Evolutionary conservation across 176 grass and related monocot genomes (phyloP), one percentile per base, ranked within the genome.

Genomic region (Juncus effusus): DNA sequence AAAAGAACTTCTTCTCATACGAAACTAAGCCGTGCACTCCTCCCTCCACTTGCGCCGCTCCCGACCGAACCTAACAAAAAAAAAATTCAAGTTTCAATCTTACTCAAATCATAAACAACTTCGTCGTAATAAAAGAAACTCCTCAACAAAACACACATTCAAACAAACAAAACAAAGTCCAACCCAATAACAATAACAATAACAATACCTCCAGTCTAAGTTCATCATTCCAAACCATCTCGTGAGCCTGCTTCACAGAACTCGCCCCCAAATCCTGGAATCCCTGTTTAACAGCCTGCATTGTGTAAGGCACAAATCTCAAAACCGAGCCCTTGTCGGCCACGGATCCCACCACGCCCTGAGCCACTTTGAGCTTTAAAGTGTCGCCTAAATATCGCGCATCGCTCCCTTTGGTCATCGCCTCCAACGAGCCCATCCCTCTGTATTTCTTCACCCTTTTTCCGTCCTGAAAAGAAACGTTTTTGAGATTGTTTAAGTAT

Each of bases 221-320:
- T 10, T 84, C 73, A 1, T 99, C 83, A 6, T 67, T 79, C 44
- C 47, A 49, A 71, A 99, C 59, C 40, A 99, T 83, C 74, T 93
- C 79, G 51, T 99, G 94, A 63, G 83, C 89, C 9, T 82, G 89
- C 70, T 71, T 61, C 62, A 99, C 71, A 79, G 94, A 93, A 47
- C 76, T 84, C 69, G 89, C 89, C 45, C 94, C 94, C 51, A 99
- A 80, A 78, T 99, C 94, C 74, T 99, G 94, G 72, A 99, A 90
- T 56, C 94, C 94, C 82, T 93, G 88, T 72, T 90, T 99, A 51
- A 93, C 85, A 54, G 89, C 94, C 80, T 99, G 94, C 85, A 93
- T 93, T 10, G 94, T 99, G 58, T 99, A 99, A 14, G 89, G 94
- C 64, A 93, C 86, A 39, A 99, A 99, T 49, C 82, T 93, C 80